Evolutionary conservation across 306 rosid species (phyloP).

Genomic region (Sicyos edulis): DNA sequence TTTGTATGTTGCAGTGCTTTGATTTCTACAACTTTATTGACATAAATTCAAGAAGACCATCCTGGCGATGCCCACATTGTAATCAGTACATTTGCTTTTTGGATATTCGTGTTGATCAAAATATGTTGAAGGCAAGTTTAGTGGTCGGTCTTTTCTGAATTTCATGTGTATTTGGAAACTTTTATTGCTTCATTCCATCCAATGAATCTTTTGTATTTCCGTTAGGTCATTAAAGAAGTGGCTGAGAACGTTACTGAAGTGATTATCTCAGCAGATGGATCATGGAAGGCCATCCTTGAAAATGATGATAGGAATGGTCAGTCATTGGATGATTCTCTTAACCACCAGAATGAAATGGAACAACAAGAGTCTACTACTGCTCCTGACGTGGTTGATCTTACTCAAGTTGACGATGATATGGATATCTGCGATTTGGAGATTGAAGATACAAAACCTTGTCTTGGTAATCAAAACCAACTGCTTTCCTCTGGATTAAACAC

Average conservation of each 20-base stretch:
- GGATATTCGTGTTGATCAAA: slow-evolving; percentile 66
- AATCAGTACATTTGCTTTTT: slow-evolving; percentile 62
- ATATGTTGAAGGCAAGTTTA: slow-evolving; percentile 79
- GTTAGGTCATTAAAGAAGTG: slow-evolving; percentile 66
- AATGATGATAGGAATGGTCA: slow-evolving; percentile 30
- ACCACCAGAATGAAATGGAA: slow-evolving; percentile 32
- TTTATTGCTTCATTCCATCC: slow-evolving; percentile 16
- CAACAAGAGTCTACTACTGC: slow-evolving; percentile 33
- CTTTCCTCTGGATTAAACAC: slow-evolving; percentile 24
- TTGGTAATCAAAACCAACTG: slow-evolving; percentile 22
- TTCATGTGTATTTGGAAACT: slow-evolving; percentile 14
- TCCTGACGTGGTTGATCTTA: slow-evolving; percentile 55
- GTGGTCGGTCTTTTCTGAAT: slow-evolving; percentile 26
- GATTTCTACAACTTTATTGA: slow-evolving; percentile 61
- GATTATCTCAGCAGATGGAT: slow-evolving; percentile 68
- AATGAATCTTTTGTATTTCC: too few relatives aligned
- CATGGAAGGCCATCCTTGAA: slow-evolving; percentile 64
- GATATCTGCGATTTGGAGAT: slow-evolving; percentile 33
- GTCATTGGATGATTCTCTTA: slow-evolving; percentile 27
- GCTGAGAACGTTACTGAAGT: slow-evolving; percentile 63
- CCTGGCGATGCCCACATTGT: slow-evolving; percentile 98
- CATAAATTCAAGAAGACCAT: slow-evolving; percentile 76
- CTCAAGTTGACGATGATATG: slow-evolving; percentile 50
- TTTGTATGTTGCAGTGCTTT: slow-evolving; percentile 57
- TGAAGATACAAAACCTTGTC: slow-evolving; percentile 54